These are phyloP conservation scores for Phlyctochytrium arcticum DNA, from an alignment of 192 early-diverging fungal genomes.

Conservation along the genomic window DNA sequence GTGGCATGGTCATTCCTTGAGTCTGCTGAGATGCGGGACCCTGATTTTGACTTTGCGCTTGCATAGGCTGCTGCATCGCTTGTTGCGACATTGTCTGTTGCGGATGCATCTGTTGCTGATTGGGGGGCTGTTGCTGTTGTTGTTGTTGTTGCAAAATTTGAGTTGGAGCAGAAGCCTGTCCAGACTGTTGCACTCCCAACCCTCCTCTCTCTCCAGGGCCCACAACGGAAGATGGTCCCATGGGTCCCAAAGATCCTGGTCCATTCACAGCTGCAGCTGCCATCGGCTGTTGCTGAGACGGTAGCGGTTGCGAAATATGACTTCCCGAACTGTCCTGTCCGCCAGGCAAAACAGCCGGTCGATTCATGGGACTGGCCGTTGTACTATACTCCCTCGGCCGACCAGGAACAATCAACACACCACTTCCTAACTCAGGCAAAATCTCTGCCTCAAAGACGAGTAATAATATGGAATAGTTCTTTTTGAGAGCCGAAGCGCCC, in stretches of 20 bases:
- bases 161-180: background rate
- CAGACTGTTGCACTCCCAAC: background rate
- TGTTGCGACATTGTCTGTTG: background rate
- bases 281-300: background rate
- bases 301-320: too few relatives aligned
- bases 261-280: background rate
- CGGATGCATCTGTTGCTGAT: background rate
- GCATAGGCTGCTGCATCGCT: background rate
- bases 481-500: conserved; percentile 9
- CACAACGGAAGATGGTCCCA: background rate
- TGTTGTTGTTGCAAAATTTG: background rate
- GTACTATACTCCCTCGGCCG: too few relatives aligned
- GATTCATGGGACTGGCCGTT: too few relatives aligned
- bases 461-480: conserved; percentile 14
- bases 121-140: background rate
- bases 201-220: background rate
- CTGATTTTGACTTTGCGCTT: background rate
- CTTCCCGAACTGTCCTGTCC: too few relatives aligned
- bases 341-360: too few relatives aligned
- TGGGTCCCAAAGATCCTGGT: background rate
- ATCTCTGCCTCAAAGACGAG: too few relatives aligned
- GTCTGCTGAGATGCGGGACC: background rate
- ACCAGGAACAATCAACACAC: too few relatives aligned
- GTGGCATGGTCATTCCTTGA: background rate
- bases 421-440: too few relatives aligned